phyloP scores from a whole-genome alignment of 2,329 filamentous ascomycete genomes.

The Coniosporium tulheliwenetii region DNA sequence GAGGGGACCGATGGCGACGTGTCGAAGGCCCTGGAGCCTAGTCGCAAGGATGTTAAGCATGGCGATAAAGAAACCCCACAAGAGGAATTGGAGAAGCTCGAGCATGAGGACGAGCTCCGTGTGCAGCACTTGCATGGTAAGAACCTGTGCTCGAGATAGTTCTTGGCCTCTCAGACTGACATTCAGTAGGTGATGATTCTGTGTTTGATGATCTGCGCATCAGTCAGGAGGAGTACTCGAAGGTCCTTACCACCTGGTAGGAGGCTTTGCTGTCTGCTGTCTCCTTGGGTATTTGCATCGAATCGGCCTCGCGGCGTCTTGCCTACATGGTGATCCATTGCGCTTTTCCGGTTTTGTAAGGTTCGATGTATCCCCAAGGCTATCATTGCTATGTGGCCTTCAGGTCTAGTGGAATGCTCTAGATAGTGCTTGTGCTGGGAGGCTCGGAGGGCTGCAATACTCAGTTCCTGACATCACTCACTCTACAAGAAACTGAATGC shows the following conservation, averaged over 20 bases:
- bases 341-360: too few relatives aligned
- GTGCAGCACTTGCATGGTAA: conserved; percentile 43
- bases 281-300: too few relatives aligned
- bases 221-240: conserved; percentile 47
- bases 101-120: conserved; percentile 56
- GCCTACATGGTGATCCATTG: too few relatives aligned
- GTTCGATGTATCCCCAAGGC: too few relatives aligned
- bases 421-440: too few relatives aligned
- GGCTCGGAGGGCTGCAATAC: too few relatives aligned
- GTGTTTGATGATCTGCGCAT: conserved; percentile 45
- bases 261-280: not conserved
- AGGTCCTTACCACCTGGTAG: conserved; percentile 46
- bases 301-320: too few relatives aligned
- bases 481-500: too few relatives aligned
- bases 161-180: not conserved
- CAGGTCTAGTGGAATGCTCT: too few relatives aligned
- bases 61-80: conserved; percentile 43
- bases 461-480: too few relatives aligned
- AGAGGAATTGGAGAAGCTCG: conserved; percentile 60
- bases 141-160: conserved; percentile 1
- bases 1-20: conserved; percentile 39
- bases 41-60: conserved; percentile 39
- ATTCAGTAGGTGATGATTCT: conserved; percentile 35
- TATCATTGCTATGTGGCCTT: too few relatives aligned
- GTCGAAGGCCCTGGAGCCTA: conserved; percentile 40